Percentiles rank a stretch among this genome's conserved stretches.
Conservation (phyloP, 140 eudicot genomes). For the Bidens hawaiensis region DNA sequence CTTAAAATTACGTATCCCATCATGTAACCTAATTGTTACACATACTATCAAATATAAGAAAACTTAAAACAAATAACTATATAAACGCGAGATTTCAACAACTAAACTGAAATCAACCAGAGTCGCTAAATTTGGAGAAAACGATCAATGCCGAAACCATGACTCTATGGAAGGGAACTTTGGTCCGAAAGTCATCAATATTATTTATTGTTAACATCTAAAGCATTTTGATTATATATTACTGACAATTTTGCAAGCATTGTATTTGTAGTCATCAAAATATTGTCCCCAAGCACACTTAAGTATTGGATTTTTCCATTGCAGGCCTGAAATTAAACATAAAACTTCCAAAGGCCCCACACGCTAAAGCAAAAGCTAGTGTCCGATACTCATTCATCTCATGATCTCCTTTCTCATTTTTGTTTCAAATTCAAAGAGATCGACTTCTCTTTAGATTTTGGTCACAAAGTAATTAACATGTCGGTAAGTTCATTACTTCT, state of each 20-base stretch:
- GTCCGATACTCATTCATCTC: slow-evolving; percentile 4
- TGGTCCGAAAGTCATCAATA: background rate
- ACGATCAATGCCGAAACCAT: too few relatives aligned
- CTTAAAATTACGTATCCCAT: too few relatives aligned
- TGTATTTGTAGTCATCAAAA: slow-evolving; percentile 26
- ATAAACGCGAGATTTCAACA: too few relatives aligned
- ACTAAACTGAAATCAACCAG: too few relatives aligned
- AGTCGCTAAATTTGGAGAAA: too few relatives aligned
- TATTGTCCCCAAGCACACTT: slow-evolving; percentile 21
- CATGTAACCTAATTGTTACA: too few relatives aligned
- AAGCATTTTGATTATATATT: slow-evolving; percentile 2
- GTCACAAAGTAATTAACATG: slow-evolving; percentile 20
- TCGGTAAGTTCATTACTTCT: slow-evolving; percentile 29
- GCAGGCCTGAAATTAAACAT: slow-evolving; percentile 31
- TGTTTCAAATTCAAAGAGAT: background rate
- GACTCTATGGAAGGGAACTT: too few relatives aligned
- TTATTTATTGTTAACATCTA: background rate
- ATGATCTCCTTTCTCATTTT: slow-evolving; percentile 2
- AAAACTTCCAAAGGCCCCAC: slow-evolving; percentile 20
- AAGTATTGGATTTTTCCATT: slow-evolving; percentile 12
- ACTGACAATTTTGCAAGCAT: slow-evolving; percentile 4
- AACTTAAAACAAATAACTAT: too few relatives aligned
- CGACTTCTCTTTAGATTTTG: background rate
- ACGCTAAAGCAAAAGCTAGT: slow-evolving; percentile 10
- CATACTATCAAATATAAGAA: too few relatives aligned